These are phyloP conservation scores for Moniliella sp. DNA, from an alignment of 1,284 basidiomycete genomes.

Conservation along the genomic window DNA sequence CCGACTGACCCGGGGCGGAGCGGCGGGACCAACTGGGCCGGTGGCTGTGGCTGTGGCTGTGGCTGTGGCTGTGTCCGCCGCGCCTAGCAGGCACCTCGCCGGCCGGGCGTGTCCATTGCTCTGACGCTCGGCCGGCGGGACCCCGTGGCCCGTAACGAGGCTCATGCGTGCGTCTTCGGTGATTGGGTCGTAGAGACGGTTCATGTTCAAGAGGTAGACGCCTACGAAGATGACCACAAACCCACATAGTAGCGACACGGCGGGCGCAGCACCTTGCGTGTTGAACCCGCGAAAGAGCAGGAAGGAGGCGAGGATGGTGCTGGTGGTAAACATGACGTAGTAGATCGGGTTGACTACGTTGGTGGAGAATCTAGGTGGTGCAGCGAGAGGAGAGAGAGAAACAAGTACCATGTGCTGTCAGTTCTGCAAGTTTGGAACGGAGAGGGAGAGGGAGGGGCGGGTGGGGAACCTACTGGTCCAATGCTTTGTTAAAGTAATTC, in stretches of 20 bases:
- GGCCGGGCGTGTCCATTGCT: too few relatives aligned
- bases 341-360: constrained; percentile 98
- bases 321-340: constrained; percentile 92
- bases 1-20: too few relatives aligned
- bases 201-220: constrained; percentile 31
- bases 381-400: too few relatives aligned
- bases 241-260: constrained; percentile 27
- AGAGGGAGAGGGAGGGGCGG: too few relatives aligned
- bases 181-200: constrained; percentile 19
- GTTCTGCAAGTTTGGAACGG: too few relatives aligned
- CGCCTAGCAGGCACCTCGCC: too few relatives aligned
- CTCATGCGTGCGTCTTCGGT: constrained; percentile 22
- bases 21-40: too few relatives aligned
- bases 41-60: too few relatives aligned
- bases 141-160: constrained; percentile 22
- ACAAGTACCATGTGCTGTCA: too few relatives aligned
- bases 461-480: too few relatives aligned
- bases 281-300: constrained; percentile 94
- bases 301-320: constrained; percentile 77
- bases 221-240: constrained; percentile 32
- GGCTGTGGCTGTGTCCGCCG: too few relatives aligned
- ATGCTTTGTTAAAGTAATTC: constrained; percentile 97
- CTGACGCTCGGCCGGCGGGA: constrained; percentile 10
- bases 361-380: constrained; percentile 85
- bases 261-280: constrained; percentile 50